A percentile compares a stretch with the other conserved stretches of the same genome.
Evolutionary conservation across 2,329 filamentous ascomycete species (phyloP).

Genomic region (Tolypocladium ophioglossoides): DNA sequence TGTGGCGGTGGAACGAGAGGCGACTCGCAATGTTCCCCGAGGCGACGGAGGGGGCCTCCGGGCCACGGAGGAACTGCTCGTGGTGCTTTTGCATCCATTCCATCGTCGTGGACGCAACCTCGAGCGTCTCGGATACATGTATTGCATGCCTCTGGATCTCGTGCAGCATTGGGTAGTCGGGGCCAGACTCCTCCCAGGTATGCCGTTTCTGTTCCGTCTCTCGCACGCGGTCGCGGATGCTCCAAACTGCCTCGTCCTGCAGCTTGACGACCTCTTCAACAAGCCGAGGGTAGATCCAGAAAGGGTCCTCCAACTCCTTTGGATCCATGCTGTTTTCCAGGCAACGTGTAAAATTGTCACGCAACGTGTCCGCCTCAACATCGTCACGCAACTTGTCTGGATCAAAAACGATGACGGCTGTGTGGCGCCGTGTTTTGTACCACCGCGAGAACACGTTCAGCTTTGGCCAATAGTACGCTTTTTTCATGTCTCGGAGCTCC

Average conservation of each 20-base stretch:
- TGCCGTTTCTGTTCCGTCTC: conserved; percentile 16
- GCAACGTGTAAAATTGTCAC: neutral
- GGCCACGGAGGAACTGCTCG: conserved; percentile 3
- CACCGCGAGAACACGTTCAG: conserved; percentile 21
- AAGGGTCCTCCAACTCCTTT: conserved; percentile 15
- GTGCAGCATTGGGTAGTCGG: conserved; percentile 25
- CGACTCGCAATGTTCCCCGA: conserved; percentile 15
- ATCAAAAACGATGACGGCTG: conserved; percentile 21
- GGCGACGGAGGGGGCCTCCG: neutral
- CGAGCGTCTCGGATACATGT: conserved; percentile 32
- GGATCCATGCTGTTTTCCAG: neutral
- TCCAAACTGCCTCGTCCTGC: conserved; percentile 28
- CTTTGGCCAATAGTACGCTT: conserved; percentile 22
- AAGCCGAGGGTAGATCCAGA: conserved; percentile 24
- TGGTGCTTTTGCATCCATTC: conserved; percentile 22
- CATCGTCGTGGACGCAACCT: conserved; percentile 21
- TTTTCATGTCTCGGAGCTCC: neutral
- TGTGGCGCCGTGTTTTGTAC: conserved; percentile 10
- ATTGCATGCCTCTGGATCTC: conserved; percentile 32
- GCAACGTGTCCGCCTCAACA: neutral
- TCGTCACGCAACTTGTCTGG: conserved; percentile 2
- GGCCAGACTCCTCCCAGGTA: conserved; percentile 10
- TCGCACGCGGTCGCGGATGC: conserved; percentile 23
- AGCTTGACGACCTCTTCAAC: conserved; percentile 18
- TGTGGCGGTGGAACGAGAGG: conserved; percentile 21